Conservation (phyloP, 306 rosid genomes). For the Chamaecrista fasciculata region DNA sequence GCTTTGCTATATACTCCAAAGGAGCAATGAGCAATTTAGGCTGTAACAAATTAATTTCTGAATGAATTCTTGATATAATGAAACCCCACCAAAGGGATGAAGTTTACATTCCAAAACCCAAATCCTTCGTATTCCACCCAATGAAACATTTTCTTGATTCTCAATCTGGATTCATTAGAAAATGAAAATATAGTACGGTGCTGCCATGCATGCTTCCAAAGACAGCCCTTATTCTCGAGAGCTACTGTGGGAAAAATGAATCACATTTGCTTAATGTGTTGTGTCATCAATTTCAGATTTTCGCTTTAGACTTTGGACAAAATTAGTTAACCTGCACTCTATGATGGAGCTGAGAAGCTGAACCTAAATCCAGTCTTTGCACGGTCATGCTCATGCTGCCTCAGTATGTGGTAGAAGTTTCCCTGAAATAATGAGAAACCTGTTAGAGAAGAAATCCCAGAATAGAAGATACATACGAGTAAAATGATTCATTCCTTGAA, state of each 20-base stretch:
- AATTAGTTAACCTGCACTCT: conserved; percentile 25
- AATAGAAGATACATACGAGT: conserved; percentile 16
- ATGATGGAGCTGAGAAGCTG: conserved; percentile 85
- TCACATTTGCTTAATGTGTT: conserved; percentile 23
- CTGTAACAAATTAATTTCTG: conserved; percentile 22
- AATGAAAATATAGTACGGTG: conserved; percentile 16
- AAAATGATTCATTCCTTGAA: too few relatives aligned
- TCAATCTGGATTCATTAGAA: conserved; percentile 36
- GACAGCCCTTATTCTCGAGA: conserved; percentile 28
- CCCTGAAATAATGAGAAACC: conserved; percentile 54
- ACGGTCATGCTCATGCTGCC: conserved; percentile 66
- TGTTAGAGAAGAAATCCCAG: conserved; percentile 18
- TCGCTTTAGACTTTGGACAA: conserved; percentile 7
- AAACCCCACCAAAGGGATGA: conserved; percentile 30
- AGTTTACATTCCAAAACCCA: conserved; percentile 21
- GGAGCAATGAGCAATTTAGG: conserved; percentile 24
- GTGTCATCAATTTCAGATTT: conserved; percentile 15
- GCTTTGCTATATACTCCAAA: too few relatives aligned
- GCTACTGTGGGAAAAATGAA: conserved; percentile 18
- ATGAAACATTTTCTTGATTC: conserved; percentile 32
- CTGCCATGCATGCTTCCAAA: conserved; percentile 6
- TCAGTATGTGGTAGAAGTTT: conserved; percentile 75
- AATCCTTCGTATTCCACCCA: conserved; percentile 34
- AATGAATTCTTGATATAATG: not conserved
- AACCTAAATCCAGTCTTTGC: conserved; percentile 94